These are phyloP conservation scores for Candida labiduridarum DNA, from an alignment of 1,139 yeast genomes.

Conservation along the genomic window DNA sequence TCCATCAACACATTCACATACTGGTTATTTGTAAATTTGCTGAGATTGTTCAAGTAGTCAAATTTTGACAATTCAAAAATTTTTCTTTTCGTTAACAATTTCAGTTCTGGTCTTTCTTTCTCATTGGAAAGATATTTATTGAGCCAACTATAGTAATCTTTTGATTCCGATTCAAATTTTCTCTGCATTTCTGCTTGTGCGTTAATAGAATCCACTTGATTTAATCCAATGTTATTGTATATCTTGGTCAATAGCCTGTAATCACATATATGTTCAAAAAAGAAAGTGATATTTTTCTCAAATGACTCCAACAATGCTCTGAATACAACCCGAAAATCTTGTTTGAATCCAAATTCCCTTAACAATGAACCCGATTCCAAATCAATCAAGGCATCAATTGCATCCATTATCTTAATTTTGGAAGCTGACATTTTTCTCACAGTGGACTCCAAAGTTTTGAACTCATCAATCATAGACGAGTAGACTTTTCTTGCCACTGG, in stretches of 20 bases:
- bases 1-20: slow-evolving; percentile 45
- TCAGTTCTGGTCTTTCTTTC: slow-evolving; percentile 62
- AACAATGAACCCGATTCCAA: slow-evolving; percentile 25
- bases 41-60: slow-evolving; percentile 69
- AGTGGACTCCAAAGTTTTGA: slow-evolving; percentile 30
- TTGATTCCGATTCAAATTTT: slow-evolving; percentile 70
- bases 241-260: slow-evolving; percentile 20
- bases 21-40: slow-evolving; percentile 58
- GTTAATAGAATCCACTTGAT: slow-evolving; percentile 7
- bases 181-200: slow-evolving; percentile 36
- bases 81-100: slow-evolving; percentile 59
- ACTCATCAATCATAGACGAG: slow-evolving; percentile 34
- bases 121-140: slow-evolving; percentile 69
- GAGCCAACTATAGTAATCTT: slow-evolving; percentile 76
- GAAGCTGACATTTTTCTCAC: slow-evolving; percentile 22
- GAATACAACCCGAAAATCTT: slow-evolving; percentile 23
- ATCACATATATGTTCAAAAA: slow-evolving; percentile 37
- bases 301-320: slow-evolving; percentile 34
- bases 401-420: slow-evolving; percentile 28
- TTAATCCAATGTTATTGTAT: slow-evolving; percentile 11
- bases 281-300: slow-evolving; percentile 33
- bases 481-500: slow-evolving; percentile 49
- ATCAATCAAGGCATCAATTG: slow-evolving; percentile 23
- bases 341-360: slow-evolving; percentile 25
- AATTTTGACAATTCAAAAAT: slow-evolving; percentile 69